Evolutionary conservation across 352 stramenopile species (phyloP).

Genomic region (Pythium sukuiense): DNA sequence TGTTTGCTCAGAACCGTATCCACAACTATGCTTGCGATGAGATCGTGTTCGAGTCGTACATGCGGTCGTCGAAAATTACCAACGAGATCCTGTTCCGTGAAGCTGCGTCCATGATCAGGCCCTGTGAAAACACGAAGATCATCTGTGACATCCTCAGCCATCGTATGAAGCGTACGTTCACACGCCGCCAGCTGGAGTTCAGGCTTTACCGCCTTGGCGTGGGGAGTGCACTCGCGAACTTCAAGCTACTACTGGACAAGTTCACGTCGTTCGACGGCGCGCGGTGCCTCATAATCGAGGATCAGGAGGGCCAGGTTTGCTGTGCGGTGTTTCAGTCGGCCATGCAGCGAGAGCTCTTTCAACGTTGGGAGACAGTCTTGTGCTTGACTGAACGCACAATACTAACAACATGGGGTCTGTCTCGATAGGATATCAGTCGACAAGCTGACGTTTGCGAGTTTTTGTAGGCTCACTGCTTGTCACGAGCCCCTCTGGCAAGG

Average conservation of each 20-base stretch:
- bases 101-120: not conserved
- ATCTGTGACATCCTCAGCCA: not conserved
- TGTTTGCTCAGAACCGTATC: not conserved
- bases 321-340: slow-evolving; percentile 18
- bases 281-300: slow-evolving; percentile 5
- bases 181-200: not conserved
- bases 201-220: slow-evolving; percentile 2
- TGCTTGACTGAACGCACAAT: slow-evolving; percentile 31
- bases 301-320: slow-evolving; percentile 8
- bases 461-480: slow-evolving; percentile 22
- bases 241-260: slow-evolving; percentile 4
- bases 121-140: not conserved
- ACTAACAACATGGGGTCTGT: slow-evolving; percentile 27
- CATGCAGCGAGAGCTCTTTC: slow-evolving; percentile 18
- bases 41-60: not conserved
- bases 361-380: slow-evolving; percentile 12
- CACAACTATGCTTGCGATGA: not conserved
- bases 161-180: not conserved
- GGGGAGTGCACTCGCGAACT: not conserved
- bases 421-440: slow-evolving; percentile 15
- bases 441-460: not conserved
- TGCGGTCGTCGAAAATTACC: not conserved
- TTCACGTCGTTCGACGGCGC: slow-evolving; percentile 2
- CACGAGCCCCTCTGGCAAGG: slow-evolving; percentile 20
- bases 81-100: slow-evolving; percentile 1